Evolutionary conservation across 805 yeast genomes (phyloP).

Genomic region (Wickerhamomyces bovis): DNA sequence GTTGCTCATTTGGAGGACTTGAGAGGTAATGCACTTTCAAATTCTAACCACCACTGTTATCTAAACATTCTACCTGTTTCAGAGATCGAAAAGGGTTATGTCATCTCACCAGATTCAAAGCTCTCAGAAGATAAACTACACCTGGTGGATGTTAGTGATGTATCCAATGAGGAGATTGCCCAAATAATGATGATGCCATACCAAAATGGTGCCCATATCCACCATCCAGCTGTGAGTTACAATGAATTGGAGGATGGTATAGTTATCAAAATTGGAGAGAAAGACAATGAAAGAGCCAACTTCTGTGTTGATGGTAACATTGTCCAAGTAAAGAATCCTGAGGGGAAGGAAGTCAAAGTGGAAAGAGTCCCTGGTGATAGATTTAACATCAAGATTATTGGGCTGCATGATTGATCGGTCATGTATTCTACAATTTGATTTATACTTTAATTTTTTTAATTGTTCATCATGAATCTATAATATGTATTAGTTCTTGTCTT

Average conservation of each 20-base stretch:
- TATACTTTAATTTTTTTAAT: neutral
- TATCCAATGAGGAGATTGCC: constrained; percentile 8
- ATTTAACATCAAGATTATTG: neutral
- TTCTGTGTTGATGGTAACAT: constrained; percentile 21
- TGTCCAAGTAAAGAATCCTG: constrained; percentile 13
- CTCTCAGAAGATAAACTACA: constrained; percentile 13
- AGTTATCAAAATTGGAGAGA: constrained; percentile 8
- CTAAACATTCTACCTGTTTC: constrained; percentile 14
- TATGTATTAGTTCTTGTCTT: neutral
- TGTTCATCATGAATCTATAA: neutral
- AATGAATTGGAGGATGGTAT: constrained; percentile 3
- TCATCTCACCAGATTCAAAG: constrained; percentile 21
- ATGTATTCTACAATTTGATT: too few species aligned
- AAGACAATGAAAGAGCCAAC: constrained; percentile 10
- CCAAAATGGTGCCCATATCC: constrained; percentile 13
- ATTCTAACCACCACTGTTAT: constrained; percentile 9
- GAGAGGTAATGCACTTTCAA: neutral
- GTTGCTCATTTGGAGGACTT: neutral
- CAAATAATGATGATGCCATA: constrained; percentile 15
- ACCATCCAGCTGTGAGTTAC: constrained; percentile 7
- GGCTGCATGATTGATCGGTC: neutral
- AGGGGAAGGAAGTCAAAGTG: constrained; percentile 15
- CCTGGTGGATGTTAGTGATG: constrained; percentile 11
- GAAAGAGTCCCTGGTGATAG: constrained; percentile 1
- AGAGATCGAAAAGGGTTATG: constrained; percentile 16